Conservation (phyloP, 768 basidiomycete genomes). For the Suillus hirtellus region DNA sequence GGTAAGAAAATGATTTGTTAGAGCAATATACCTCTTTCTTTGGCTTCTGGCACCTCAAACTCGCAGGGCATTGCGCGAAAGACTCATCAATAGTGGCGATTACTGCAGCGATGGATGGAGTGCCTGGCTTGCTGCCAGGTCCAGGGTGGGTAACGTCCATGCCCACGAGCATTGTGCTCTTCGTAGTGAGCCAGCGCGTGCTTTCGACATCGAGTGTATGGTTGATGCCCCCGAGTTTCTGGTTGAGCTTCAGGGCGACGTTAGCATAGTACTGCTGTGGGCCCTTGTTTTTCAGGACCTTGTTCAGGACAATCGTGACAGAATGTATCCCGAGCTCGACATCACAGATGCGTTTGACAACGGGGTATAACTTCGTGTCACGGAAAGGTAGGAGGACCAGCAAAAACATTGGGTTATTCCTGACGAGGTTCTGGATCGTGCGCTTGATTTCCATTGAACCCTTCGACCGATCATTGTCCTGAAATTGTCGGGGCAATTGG, state of each 20-base stretch:
- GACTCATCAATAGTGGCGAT: slow-evolving; percentile 71
- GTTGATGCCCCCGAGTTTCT: slow-evolving; percentile 81
- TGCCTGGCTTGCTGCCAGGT: slow-evolving; percentile 62
- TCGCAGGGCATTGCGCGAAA: slow-evolving; percentile 79
- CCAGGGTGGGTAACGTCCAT: slow-evolving; percentile 85
- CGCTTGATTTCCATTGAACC: neutral
- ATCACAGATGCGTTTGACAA: slow-evolving; percentile 77
- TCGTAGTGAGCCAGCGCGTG: slow-evolving; percentile 64
- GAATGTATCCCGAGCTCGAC: slow-evolving; percentile 63
- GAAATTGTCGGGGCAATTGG: neutral
- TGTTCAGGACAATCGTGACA: slow-evolving; percentile 58
- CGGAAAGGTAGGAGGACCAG: slow-evolving; percentile 65
- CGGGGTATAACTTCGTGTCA: slow-evolving; percentile 71
- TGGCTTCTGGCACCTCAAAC: slow-evolving; percentile 60
- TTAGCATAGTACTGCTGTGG: slow-evolving; percentile 68
- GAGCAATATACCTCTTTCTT: slow-evolving; percentile 24
- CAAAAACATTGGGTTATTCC: slow-evolving; percentile 59
- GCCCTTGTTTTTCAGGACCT: slow-evolving; percentile 37
- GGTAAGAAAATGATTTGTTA: neutral
- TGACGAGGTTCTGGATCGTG: slow-evolving; percentile 26
- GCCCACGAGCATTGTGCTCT: slow-evolving; percentile 80
- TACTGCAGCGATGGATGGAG: slow-evolving; percentile 82
- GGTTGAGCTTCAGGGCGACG: slow-evolving; percentile 78
- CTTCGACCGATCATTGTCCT: neutral
- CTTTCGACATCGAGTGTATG: slow-evolving; percentile 63